Percentiles rank a stretch among this genome's conserved stretches.
These are phyloP conservation scores for Magnolia sinica DNA, from an alignment of 164 flowering plant genomes.

Conservation along the genomic window DNA sequence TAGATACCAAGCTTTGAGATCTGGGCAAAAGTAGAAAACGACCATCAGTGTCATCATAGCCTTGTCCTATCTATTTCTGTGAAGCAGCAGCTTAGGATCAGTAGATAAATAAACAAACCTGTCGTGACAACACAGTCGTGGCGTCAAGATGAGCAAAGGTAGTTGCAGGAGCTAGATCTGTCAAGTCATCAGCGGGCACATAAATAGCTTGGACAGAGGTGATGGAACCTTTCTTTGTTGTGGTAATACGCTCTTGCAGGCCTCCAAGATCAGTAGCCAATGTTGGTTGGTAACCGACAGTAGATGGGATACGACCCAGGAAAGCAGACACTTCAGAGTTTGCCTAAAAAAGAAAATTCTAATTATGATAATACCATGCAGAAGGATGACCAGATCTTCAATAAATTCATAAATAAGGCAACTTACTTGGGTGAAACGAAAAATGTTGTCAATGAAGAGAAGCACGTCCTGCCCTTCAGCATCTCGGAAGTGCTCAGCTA, in stretches of 20 bases:
- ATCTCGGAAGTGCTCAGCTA: too few species aligned
- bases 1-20: constrained; percentile 99
- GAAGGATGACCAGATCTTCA: too few species aligned
- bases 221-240: too few species aligned
- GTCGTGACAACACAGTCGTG: constrained; percentile 93
- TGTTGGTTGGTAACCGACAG: too few species aligned
- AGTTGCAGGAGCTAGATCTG: constrained; percentile 98
- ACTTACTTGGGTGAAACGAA: too few species aligned
- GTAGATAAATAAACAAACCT: constrained; percentile 34
- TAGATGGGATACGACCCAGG: constrained; percentile 99
- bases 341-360: constrained; percentile 44
- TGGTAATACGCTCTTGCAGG: too few species aligned
- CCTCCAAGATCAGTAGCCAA: too few species aligned
- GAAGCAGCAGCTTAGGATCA: neutral
- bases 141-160: constrained; percentile 99
- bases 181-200: constrained; percentile 99
- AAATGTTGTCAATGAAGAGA: too few species aligned
- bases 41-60: neutral
- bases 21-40: constrained; percentile 32
- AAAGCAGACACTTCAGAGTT: constrained; percentile 97
- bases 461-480: too few species aligned
- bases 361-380: constrained; percentile 20
- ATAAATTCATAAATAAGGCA: too few species aligned
- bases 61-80: neutral
- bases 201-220: too few species aligned